Conservation (phyloP, 2,329 filamentous ascomycete genomes). For the Taxawa tesnikishii region DNA sequence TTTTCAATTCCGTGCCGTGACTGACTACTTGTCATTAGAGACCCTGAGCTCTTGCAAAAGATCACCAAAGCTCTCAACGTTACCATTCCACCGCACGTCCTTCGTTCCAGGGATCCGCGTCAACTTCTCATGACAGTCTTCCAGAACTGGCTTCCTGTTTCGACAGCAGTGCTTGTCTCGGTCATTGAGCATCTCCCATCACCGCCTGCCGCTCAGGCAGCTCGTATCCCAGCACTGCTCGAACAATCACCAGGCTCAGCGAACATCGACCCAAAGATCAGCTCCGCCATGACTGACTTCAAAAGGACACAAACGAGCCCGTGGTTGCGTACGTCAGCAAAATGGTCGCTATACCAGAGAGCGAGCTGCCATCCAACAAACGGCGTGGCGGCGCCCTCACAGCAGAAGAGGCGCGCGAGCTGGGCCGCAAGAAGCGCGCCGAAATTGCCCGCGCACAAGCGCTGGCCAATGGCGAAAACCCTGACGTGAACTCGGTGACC, state of each 20-base stretch:
- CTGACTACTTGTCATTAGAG: no score
- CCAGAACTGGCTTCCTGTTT: constrained; percentile 79
- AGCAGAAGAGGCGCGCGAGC: constrained; percentile 78
- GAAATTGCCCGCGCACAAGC: constrained; percentile 74
- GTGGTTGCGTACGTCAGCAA: constrained; percentile 95
- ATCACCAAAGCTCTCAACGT: constrained; percentile 86
- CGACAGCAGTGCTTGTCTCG: constrained; percentile 83
- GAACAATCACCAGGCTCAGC: constrained; percentile 66
- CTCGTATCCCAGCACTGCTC: constrained; percentile 67
- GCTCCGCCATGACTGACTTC: constrained; percentile 73
- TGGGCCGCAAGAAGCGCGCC: constrained; percentile 78
- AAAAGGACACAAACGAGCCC: constrained; percentile 58
- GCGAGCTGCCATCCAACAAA: constrained; percentile 80
- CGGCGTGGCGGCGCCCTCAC: constrained; percentile 59
- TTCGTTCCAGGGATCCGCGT: constrained; percentile 72
- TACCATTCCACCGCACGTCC: constrained; percentile 69
- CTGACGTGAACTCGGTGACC: constrained; percentile 44
- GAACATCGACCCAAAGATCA: constrained; percentile 55
- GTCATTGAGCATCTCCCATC: constrained; percentile 88
- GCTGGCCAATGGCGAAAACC: constrained; percentile 31
- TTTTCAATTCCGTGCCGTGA: no score
- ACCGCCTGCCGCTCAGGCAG: constrained; percentile 65
- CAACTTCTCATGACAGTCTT: constrained; percentile 80
- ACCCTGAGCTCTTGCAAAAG: constrained; percentile 74
- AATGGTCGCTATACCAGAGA: constrained; percentile 91